Evolutionary conservation across 2,329 filamentous ascomycete genomes (phyloP), one percentile per base, ranked within the genome.

Genomic region (Xylariales sp.): DNA sequence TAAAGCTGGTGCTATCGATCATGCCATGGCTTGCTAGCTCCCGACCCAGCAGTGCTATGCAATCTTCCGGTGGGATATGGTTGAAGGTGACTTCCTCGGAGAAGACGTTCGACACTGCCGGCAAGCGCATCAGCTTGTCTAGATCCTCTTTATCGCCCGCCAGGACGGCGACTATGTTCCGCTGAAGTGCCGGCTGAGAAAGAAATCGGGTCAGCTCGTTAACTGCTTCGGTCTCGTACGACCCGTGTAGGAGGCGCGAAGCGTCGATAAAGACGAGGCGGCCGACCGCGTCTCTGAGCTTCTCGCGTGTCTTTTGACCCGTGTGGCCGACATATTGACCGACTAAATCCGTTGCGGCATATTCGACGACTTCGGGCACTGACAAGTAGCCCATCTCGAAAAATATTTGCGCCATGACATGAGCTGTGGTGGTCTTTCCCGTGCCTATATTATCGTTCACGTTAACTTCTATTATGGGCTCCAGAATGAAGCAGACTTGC

Each of bases 311-410:
- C 48, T 59, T 59, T 1, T 48, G 54, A 16, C 45, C 55, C 14
- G 62, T 65, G 5, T 65, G 62, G 9, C 91, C 91, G 0, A 92
- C 69, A n/a, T 89, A 93, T 68, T 90, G 81, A 0, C 87, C 91
- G 0, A 94, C 82, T 0, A 94, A 76, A 39, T 94, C 90, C 0
- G 88, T 87, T 0, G 90, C 89, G 0, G 91, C 93, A 53, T 84
- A 86, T 90, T 87, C 83, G 64, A 93, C 89, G 0, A 89, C 75
- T 0, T 94, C 89, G 30, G 90, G 85, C 0, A 82, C 83, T 0
- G 82, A 79, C 0, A 94, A 79, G 41, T 93, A 86, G 0, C 91
- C 91, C 84, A 93, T 87, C 71, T 93, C 89, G 74, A 92, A 93
- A 74, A 88, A 94, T 0, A 94, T 82, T 68, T 92, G 86, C 5